Base-by-base conservation (phyloP, 2,329 filamentous ascomycete species). In the Stromatinia cepivora region DNA sequence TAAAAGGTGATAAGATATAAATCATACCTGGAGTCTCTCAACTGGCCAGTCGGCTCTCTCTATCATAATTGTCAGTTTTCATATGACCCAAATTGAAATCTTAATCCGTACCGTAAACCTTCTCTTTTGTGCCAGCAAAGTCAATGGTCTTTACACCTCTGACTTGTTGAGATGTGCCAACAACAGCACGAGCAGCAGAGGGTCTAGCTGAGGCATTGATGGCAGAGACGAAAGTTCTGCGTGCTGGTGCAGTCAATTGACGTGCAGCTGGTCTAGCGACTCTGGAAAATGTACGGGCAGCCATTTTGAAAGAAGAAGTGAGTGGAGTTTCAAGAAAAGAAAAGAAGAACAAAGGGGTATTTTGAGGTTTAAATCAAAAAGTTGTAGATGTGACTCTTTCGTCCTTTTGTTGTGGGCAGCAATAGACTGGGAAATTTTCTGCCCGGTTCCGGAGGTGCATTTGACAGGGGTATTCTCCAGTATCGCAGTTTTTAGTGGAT, bases 1-100 rank as follows among this genome's bases (percentile, higher is more conserved):
- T n/a, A 8, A 52, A 34, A 20, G 58, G 36, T 67, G 66, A 48
- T 46, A 72, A 70, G 67, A 25, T 74, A 64, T 58, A 45, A 57
- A 71, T 71, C 90, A 85, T 84, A 95, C 92, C 81, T 95, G 86
- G 81, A 99, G 93, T 91, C 97, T 98, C 87, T 97, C 94, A 82
- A 91, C 89, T 76, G 95, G 95, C 95, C 95, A 99, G 86, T 99
- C 95, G 81, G 88, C 92, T 85, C 95, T 94, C 89, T 99, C 95
- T 95, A 77, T 58, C 73, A 39, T 64, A 48, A 76, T 73, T 67
- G 68, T 77, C 65, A 77, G 75, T 72, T 72, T 69, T 28, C 50
- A 66, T 64, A 34, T 54, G 50, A 22, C 25, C 50, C 46, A 46
- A 59, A 28, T 45, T 45, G 45, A 25, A 53, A 36, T n/a, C 11